Conservation (phyloP, 306 rosid genomes). For the Ceratonia siliqua region DNA sequence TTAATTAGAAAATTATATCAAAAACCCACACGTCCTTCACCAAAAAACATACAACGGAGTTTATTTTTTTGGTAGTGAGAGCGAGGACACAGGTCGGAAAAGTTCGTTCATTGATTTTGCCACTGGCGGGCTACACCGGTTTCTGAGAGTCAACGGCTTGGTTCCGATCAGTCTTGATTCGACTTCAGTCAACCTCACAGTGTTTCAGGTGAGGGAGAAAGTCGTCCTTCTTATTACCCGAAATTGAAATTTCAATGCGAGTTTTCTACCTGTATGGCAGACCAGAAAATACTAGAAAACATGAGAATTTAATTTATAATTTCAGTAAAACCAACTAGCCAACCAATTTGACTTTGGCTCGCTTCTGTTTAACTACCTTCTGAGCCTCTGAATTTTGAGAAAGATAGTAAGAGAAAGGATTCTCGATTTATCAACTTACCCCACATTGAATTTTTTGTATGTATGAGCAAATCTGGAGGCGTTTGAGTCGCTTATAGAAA, state of each 20-base stretch:
- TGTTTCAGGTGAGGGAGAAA: not conserved
- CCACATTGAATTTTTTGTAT: not conserved
- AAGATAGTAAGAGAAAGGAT: not conserved
- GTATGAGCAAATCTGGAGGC: not conserved
- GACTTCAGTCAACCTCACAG: not conserved
- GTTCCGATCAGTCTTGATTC: not conserved
- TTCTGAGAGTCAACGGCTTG: constrained; percentile 7
- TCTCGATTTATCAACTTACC: not conserved
- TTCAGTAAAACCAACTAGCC: not conserved
- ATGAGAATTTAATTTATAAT: not conserved
- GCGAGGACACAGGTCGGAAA: not conserved
- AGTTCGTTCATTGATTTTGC: not conserved
- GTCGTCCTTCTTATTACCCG: not conserved
- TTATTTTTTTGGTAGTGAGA: not conserved
- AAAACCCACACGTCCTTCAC: no score
- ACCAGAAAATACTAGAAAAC: not conserved
- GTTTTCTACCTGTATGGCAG: not conserved
- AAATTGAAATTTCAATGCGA: not conserved
- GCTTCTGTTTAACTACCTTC: not conserved
- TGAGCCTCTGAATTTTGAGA: not conserved
- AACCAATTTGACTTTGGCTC: not conserved
- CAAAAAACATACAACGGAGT: no score
- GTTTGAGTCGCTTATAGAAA: constrained; percentile 12
- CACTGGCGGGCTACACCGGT: not conserved
- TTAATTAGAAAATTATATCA: no score